Base-by-base conservation (phyloP, 1,284 basidiomycete species). In the Sporisorium iseilematis-ciliati region DNA sequence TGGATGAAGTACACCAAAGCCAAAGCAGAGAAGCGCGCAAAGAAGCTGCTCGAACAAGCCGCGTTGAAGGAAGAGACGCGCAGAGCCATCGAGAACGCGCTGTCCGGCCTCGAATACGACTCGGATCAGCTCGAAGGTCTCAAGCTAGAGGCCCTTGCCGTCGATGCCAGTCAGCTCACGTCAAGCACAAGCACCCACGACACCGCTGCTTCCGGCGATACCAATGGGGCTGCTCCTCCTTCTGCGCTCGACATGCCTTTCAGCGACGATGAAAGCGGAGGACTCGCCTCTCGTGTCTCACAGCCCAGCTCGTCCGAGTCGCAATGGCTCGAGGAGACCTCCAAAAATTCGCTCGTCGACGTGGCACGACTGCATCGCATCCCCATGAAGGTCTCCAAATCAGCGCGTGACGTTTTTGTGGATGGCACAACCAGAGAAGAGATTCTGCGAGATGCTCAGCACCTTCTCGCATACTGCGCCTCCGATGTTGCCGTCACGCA, bases 341-440 rank as follows among this genome's bases (percentile, higher is more conserved):
- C 95, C 1, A 90, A 91, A 41, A 99, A 97, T 85, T 95, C 94
- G 21, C 90, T 99, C 23, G 91, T 91, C 18, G 95, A 97, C 69
- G 95, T 99, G 14, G 95, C 95, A 0, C 90, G 90, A 50, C 88
- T 99, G 4, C 94, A 99, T 84, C 97, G 94, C 83, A 90, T 89
- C 7, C 73, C 68, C 1, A 92, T 93, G 75, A 87, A 89, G 20
- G 87, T 97, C 59, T 90, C 93, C 85, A 99, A 99, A 86, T 88
- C 89, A 7, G 88, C 91, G 7, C 90, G 96, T 4, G 89, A 91
- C 74, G 91, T 93, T 78, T 93, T 98, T 82, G 78, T 86, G 49
- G 84, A 91, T 75, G 81, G 76, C 21, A 88, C 88, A 7, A 86
- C 86, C 31, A 88, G 90, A 0, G 90, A 89, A 31, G 90, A 92